These are phyloP conservation scores for Conticribra weissflogii DNA, from an alignment of 108 stramenopile genomes.

Conservation along the genomic window DNA sequence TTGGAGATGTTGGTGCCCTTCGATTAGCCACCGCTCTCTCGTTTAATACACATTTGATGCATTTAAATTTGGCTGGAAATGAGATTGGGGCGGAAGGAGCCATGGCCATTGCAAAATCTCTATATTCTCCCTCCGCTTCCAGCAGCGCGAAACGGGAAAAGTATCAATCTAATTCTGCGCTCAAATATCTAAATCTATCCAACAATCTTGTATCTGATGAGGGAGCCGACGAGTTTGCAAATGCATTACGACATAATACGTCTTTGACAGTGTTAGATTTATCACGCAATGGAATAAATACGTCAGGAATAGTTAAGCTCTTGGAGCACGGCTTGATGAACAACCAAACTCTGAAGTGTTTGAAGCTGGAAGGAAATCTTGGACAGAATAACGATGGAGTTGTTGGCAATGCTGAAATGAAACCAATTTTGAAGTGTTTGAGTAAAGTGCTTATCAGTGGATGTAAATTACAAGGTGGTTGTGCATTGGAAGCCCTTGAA, in stretches of 20 bases:
- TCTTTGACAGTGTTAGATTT: constrained; percentile 12
- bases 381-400: too few relatives aligned
- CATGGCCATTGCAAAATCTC: constrained; percentile 5
- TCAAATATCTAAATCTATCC: constrained; percentile 18
- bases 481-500: constrained; percentile 25
- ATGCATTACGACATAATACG: constrained; percentile 13
- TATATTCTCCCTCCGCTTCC: too few relatives aligned
- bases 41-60: constrained; percentile 13
- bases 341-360: too few relatives aligned
- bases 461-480: too few relatives aligned
- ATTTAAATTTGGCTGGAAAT: constrained; percentile 23
- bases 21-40: constrained; percentile 15
- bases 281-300: constrained; percentile 18
- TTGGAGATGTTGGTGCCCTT: constrained; percentile 25
- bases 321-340: too few relatives aligned
- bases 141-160: too few relatives aligned
- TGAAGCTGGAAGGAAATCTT: too few relatives aligned
- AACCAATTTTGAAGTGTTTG: too few relatives aligned
- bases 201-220: constrained; percentile 15
- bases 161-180: constrained; percentile 16
- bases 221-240: constrained; percentile 12
- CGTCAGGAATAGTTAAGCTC: too few relatives aligned
- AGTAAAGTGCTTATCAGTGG: too few relatives aligned
- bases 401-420: too few relatives aligned
- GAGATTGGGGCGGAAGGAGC: constrained; percentile 14